Conservation (phyloP, 305 asterid species). For the Solanum hybrid region DNA sequence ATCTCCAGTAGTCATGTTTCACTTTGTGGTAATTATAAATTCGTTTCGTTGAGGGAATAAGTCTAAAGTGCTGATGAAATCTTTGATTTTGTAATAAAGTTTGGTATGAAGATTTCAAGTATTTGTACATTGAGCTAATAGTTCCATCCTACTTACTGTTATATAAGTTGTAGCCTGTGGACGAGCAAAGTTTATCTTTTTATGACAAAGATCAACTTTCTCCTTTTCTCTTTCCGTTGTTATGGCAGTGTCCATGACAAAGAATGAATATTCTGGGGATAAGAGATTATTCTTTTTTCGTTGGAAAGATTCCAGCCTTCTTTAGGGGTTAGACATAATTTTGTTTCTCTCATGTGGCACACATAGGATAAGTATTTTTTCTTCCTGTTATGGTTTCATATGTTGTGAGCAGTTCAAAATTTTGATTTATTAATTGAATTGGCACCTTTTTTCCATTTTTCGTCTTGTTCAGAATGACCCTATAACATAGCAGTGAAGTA, state of each 20-base stretch:
- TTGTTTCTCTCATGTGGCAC: neutral
- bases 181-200: neutral
- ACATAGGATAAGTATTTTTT: neutral
- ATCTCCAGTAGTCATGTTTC: neutral
- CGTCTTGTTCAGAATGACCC: neutral
- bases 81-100: neutral
- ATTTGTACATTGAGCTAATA: neutral
- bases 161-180: neutral
- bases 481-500: neutral
- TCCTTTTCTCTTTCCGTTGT: neutral
- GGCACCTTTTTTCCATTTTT: neutral
- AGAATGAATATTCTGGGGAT: neutral
- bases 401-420: neutral
- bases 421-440: neutral
- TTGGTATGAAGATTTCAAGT: neutral
- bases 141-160: neutral
- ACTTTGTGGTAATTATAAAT: neutral
- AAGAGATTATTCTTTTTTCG: neutral
- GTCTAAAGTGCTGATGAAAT: neutral
- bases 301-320: neutral
- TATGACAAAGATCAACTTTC: neutral
- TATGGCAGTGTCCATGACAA: neutral
- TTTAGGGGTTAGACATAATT: neutral
- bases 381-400: neutral
- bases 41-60: neutral